These are phyloP conservation scores for Cyberlindnera galapagoensis DNA, from an alignment of 805 yeast species.

Conservation along the genomic window DNA sequence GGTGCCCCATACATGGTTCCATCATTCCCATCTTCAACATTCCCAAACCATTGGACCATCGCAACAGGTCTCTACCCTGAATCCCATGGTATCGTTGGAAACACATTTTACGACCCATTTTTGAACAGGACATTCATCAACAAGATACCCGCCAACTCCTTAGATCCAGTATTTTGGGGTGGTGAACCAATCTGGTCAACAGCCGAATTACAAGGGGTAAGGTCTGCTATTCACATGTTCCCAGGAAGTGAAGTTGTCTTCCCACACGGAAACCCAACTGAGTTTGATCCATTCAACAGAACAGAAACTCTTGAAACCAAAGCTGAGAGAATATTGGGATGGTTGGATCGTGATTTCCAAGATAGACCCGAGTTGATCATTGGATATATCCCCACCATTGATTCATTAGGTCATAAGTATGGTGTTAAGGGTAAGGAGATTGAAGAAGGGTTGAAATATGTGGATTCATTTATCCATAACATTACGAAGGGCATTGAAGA, in stretches of 20 bases:
- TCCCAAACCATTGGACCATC: slow-evolving; percentile 89
- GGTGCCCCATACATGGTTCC: slow-evolving; percentile 84
- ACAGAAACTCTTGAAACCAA: slow-evolving; percentile 55
- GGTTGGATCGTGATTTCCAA: slow-evolving; percentile 56
- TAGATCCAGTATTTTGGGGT: slow-evolving; percentile 70
- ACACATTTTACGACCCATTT: slow-evolving; percentile 65
- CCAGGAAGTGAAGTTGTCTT: slow-evolving; percentile 82
- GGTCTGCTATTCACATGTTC: slow-evolving; percentile 90
- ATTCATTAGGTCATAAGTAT: slow-evolving; percentile 64
- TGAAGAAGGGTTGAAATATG: slow-evolving; percentile 46
- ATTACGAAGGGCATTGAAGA: slow-evolving; percentile 40
- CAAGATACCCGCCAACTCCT: slow-evolving; percentile 46
- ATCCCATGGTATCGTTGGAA: slow-evolving; percentile 83
- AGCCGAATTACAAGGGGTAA: slow-evolving; percentile 53
- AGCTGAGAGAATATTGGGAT: slow-evolving; percentile 47
- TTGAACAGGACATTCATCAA: slow-evolving; percentile 53
- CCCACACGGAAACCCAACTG: slow-evolving; percentile 41
- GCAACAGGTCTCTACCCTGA: slow-evolving; percentile 82
- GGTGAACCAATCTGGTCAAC: slow-evolving; percentile 90
- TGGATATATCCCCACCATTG: slow-evolving; percentile 76
- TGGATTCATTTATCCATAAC: slow-evolving; percentile 56
- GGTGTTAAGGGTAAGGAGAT: slow-evolving; percentile 64
- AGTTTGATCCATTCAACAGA: slow-evolving; percentile 56
- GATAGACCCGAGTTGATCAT: slow-evolving; percentile 71
- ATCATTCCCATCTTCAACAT: slow-evolving; percentile 82